Evolutionary conservation across 2,329 filamentous ascomycete species (phyloP).

Genomic region (Pestalotiopsis sp.): DNA sequence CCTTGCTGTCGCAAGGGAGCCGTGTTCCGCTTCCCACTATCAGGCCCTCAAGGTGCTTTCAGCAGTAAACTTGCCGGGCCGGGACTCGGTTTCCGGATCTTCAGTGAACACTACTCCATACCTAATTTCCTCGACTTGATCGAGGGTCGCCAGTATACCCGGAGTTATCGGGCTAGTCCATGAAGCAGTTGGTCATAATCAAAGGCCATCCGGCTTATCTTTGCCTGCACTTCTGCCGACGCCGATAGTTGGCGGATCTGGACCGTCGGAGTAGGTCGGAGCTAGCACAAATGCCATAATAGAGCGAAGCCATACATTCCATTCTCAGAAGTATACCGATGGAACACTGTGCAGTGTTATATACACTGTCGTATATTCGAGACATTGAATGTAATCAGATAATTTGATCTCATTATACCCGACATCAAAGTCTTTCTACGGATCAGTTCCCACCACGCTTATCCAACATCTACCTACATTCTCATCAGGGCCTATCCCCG

Average conservation of each 20-base stretch:
- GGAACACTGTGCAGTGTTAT: not conserved
- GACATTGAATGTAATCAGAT: not conserved
- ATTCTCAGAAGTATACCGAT: not conserved
- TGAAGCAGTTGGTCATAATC: not conserved
- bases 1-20: too few species aligned
- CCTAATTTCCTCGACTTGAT: not conserved
- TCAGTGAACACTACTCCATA: too few species aligned
- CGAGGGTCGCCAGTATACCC: too few species aligned
- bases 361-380: not conserved
- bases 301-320: not conserved
- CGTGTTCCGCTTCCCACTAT: too few species aligned
- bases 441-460: not conserved
- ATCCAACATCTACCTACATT: not conserved
- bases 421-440: rapidly evolving
- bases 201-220: not conserved
- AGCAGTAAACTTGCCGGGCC: too few species aligned
- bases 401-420: not conserved
- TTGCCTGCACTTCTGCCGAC: not conserved
- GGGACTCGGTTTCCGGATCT: too few species aligned
- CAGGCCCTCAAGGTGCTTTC: too few species aligned
- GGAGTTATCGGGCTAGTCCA: not conserved
- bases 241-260: not conserved
- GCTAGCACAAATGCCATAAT: not conserved
- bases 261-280: not conserved
- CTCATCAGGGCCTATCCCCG: not conserved